Percentiles rank a stretch among this genome's conserved stretches.
Evolutionary conservation across 2,329 filamentous ascomycete genomes (phyloP).

Genomic region (Venturia carpophila): DNA sequence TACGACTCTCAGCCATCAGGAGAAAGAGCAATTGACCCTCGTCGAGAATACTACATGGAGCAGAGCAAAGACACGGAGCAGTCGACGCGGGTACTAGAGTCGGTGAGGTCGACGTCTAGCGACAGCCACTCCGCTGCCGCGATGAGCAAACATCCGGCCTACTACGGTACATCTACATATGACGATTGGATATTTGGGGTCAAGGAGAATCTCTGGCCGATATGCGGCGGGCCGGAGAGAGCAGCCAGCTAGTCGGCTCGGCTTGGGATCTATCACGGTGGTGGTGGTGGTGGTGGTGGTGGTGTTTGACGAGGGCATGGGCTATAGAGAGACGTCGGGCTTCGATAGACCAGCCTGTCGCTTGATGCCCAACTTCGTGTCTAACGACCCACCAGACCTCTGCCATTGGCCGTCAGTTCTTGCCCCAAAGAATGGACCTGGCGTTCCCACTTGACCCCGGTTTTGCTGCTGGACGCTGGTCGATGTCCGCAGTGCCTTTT

Average conservation of each 20-base stretch:
- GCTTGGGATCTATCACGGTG: neutral
- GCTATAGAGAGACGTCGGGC: neutral
- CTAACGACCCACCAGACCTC: neutral
- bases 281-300: neutral
- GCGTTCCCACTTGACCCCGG: neutral
- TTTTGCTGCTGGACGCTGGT: neutral
- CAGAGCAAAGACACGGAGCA: neutral
- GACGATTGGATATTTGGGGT: neutral
- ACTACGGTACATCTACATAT: too few species aligned
- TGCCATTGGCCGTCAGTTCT: conserved; percentile 1
- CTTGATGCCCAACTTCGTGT: conserved; percentile 10
- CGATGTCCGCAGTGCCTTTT: neutral
- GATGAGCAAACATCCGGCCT: neutral
- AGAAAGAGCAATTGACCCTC: neutral
- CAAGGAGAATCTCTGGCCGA: neutral
- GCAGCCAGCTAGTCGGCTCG: neutral
- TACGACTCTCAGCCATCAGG: neutral
- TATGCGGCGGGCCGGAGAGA: neutral
- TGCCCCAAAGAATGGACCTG: conserved; percentile 5
- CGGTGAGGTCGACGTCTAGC: too few species aligned
- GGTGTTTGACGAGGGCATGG: neutral
- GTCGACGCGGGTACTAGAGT: neutral
- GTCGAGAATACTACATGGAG: neutral
- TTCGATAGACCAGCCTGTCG: neutral
- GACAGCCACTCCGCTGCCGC: neutral